Conservation (phyloP, 106 monocot genomes). For the Allium fistulosum region DNA sequence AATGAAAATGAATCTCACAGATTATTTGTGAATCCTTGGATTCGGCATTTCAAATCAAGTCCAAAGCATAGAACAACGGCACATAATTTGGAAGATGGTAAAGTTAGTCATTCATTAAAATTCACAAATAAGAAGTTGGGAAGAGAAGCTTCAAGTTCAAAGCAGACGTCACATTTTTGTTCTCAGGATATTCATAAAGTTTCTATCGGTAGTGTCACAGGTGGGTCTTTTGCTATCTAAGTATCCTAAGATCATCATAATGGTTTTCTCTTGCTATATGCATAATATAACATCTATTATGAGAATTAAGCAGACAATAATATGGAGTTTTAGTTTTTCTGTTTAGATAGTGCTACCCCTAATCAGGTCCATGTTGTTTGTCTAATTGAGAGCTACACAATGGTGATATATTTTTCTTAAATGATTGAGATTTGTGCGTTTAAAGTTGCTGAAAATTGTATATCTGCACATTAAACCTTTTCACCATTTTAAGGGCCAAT, state of each 20-base stretch:
- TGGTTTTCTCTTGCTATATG: no score
- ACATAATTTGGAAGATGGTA: constrained; percentile 5
- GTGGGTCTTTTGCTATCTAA: constrained; percentile 14
- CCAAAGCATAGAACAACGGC: constrained; percentile 9
- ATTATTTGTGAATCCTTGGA: constrained; percentile 47
- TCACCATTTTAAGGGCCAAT: no score
- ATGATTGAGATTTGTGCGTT: no score
- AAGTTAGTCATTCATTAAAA: constrained; percentile 2
- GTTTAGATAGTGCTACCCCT: no score
- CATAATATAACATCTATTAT: no score
- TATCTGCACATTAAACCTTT: no score
- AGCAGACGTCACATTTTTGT: constrained; percentile 8
- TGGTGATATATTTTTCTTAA: no score
- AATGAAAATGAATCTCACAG: constrained; percentile 13
- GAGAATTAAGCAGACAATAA: no score
- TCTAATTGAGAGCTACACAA: no score
- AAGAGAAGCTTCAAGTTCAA: constrained; percentile 16
- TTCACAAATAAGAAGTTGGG: constrained; percentile 2
- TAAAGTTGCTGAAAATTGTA: no score
- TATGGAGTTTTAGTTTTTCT: no score
- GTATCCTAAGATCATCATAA: not conserved
- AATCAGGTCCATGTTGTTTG: no score
- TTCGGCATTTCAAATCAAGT: constrained; percentile 45
- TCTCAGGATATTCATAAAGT: constrained; percentile 13
- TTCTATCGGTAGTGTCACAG: constrained; percentile 29